Evolutionary conservation across 2,329 filamentous ascomycete species (phyloP).

Genomic region (Venturia effusa): DNA sequence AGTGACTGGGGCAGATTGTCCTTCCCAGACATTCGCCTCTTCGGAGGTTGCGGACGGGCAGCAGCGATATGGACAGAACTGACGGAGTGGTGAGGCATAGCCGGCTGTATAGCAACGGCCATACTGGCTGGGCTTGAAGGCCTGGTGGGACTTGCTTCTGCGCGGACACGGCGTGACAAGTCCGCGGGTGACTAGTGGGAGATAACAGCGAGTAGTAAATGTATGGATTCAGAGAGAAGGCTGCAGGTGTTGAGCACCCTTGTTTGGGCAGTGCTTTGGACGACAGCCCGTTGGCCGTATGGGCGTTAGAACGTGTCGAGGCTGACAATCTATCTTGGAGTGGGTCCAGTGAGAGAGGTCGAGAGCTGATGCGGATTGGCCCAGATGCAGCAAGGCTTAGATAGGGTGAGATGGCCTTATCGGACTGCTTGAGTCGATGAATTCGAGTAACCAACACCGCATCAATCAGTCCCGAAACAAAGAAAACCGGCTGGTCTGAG

Average conservation of each 20-base stretch:
- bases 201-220: not conserved
- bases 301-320: not conserved
- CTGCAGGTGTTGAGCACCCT: not conserved
- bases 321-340: slow-evolving; percentile 5
- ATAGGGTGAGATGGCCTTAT: slow-evolving; percentile 4
- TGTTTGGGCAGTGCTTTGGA: not conserved
- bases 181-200: not conserved
- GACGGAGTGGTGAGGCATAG: slow-evolving; percentile 31
- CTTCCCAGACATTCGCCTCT: slow-evolving; percentile 30
- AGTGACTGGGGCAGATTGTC: slow-evolving; percentile 28
- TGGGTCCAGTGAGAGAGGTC: not conserved
- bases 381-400: not conserved
- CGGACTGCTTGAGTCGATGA: not conserved
- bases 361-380: not conserved
- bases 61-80: slow-evolving; percentile 33
- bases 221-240: not conserved
- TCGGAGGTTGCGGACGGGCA: slow-evolving; percentile 29
- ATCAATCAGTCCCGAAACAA: not conserved
- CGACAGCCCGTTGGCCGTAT: not conserved
- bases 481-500: not conserved
- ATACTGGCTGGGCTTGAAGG: slow-evolving; percentile 16
- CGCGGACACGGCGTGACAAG: not conserved
- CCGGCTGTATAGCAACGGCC: slow-evolving; percentile 36
- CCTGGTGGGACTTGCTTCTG: slow-evolving; percentile 1
- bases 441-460: slow-evolving; percentile 1